Evolutionary conservation across 495 filamentous ascomycete species (phyloP), one percentile per base, ranked within the genome.

Genomic region (Xylaria curta): DNA sequence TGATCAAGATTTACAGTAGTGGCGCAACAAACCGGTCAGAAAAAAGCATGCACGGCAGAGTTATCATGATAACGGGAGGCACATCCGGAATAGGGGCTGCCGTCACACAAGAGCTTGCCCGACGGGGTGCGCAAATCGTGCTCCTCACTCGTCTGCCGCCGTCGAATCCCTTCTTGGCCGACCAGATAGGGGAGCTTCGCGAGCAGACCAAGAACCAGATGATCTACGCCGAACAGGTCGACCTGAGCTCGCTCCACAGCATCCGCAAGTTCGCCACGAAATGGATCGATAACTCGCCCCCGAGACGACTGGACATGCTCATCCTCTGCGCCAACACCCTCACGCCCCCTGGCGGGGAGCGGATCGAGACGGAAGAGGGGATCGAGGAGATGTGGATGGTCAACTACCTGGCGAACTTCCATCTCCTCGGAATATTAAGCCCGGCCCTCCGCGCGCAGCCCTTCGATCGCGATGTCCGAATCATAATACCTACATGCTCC

Each of bases 361-460:
- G 87, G 15, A 78, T 75, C 0, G 80, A 87, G 36, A 95, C 93
- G 0, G 78, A 85, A 5, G 95, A 97, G 77, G 94, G 93, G 0
- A 82, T 98, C 19, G 95, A 98, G 80, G 86, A 88, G 69, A 94
- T 91, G 75, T 98, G 94, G 94, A 93, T 93, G 78, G 86, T 98
- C 67, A 98, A 99, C 78, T 99, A 94, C 78, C 89, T 99, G 8
- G 90, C 94, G 47, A 97, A 98, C 76, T 98, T 97, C 83, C 97
- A 98, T 76, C 86, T 99, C 5, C 85, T 99, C 59, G 92, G 91
- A 76, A 96, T 98, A 56, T 84, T 99, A 40, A 92, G 89, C 73
- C 96, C 97, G 0, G 94, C 94, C 0, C 84, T 99, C 51, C 87
- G 92, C 69, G 94, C 91, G 17, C 96, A 99, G 80, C 97, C 95